phyloP scores from a whole-genome alignment of 75 land plant species.

The Chamaecyparis obtusa region DNA sequence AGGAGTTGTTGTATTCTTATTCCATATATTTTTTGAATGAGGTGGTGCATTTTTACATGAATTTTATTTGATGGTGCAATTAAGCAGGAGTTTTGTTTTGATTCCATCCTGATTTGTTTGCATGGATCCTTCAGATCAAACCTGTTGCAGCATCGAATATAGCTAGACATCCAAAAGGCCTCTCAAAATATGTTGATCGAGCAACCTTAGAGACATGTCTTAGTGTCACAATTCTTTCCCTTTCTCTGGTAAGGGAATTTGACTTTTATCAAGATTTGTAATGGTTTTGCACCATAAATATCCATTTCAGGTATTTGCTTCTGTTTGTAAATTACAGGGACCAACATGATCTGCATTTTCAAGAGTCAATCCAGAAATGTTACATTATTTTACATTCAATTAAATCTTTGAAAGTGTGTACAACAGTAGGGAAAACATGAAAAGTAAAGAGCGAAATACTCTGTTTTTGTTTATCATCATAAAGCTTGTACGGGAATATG shows the following conservation, averaged over 20 bases:
- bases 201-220: slow-evolving; percentile 91
- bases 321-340: background rate
- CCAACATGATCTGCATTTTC: background rate
- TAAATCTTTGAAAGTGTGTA: background rate
- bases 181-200: slow-evolving; percentile 77
- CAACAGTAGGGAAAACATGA: background rate
- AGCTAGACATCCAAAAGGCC: slow-evolving; percentile 48
- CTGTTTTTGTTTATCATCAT: background rate
- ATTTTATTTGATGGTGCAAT: background rate
- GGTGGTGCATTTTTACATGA: slow-evolving; percentile 33
- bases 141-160: slow-evolving; percentile 47
- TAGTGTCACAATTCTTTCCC: slow-evolving; percentile 82
- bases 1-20: slow-evolving; percentile 77
- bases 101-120: slow-evolving; percentile 2
- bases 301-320: background rate
- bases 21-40: slow-evolving; percentile 89
- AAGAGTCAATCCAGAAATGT: background rate
- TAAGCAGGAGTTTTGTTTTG: background rate
- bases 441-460: background rate
- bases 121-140: slow-evolving; percentile 54
- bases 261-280: background rate
- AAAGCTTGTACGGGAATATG: background rate
- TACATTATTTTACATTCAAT: background rate
- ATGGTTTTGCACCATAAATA: background rate
- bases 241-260: slow-evolving; percentile 66